Evolutionary conservation across 2,329 filamentous ascomycete species (phyloP).

Genomic region (Seiridium cupressi): DNA sequence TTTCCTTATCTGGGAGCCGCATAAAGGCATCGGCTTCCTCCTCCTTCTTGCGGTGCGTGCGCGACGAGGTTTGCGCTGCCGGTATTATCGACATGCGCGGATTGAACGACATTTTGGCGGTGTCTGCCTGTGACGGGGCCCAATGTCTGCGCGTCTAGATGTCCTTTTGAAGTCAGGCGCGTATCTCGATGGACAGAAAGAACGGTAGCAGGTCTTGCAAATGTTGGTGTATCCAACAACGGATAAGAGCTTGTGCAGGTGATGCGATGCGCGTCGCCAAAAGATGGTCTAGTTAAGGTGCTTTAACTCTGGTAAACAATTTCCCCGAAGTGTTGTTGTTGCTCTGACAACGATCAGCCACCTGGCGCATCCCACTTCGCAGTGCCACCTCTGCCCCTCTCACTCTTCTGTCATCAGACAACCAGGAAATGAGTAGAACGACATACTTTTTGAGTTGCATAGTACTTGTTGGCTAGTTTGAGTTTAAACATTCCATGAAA

Average conservation of each 20-base stretch:
- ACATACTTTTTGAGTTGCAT: no score
- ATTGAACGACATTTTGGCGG: constrained; percentile 54
- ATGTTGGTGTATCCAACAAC: no score
- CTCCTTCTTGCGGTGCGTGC: constrained; percentile 53
- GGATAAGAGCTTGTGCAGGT: no score
- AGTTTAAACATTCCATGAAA: no score
- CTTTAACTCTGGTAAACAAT: neutral
- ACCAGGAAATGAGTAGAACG: no score
- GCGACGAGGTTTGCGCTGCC: constrained; percentile 47
- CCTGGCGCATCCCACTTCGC: neutral
- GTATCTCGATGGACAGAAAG: no score
- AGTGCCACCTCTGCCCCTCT: neutral
- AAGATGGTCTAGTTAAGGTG: neutral
- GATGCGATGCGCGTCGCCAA: neutral
- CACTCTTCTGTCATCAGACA: no score
- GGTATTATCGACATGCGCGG: constrained; percentile 61
- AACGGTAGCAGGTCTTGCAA: no score
- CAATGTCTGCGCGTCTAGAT: no score
- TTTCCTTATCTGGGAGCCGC: constrained; percentile 69
- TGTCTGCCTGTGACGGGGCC: neutral
- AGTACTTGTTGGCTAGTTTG: no score
- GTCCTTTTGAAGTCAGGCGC: no score
- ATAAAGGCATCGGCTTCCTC: constrained; percentile 59
- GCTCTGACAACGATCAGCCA: constrained; percentile 8
- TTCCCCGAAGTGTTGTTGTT: neutral